These are phyloP conservation scores for Ilyonectria mors-panacis DNA, from an alignment of 2,329 filamentous ascomycete genomes.

Conservation along the genomic window DNA sequence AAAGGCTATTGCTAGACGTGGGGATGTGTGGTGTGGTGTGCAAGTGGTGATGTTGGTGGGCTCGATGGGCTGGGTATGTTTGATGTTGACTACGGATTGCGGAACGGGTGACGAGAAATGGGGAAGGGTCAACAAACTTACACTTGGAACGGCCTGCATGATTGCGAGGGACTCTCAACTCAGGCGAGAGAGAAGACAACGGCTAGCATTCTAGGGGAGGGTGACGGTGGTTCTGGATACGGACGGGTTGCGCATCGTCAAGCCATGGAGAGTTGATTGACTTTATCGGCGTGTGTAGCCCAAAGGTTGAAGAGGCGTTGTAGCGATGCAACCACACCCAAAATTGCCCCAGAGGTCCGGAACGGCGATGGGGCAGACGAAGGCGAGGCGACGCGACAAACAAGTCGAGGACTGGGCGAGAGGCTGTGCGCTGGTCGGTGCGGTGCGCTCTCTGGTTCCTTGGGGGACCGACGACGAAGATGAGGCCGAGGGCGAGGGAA, in stretches of 20 bases:
- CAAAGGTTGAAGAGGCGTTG: slow-evolving; percentile 16
- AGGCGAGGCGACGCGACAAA: slow-evolving; percentile 11
- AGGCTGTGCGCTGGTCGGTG: slow-evolving; percentile 16
- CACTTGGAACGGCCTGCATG: slow-evolving; percentile 70
- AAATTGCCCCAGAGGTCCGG: slow-evolving; percentile 16
- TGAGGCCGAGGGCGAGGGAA: background rate
- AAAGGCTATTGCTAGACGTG: slow-evolving; percentile 45
- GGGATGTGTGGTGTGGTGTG: slow-evolving; percentile 40
- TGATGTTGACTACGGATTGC: slow-evolving; percentile 34
- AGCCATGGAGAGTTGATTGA: slow-evolving; percentile 42
- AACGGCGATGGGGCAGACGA: slow-evolving; percentile 7
- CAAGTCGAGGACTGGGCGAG: slow-evolving; percentile 15
- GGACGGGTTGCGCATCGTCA: slow-evolving; percentile 51
- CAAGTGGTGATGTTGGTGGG: slow-evolving; percentile 41
- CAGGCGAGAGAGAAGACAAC: slow-evolving; percentile 55
- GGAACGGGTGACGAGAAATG: slow-evolving; percentile 26
- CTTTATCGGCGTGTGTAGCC: slow-evolving; percentile 36
- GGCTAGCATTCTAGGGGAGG: slow-evolving; percentile 54
- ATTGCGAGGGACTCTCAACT: slow-evolving; percentile 59
- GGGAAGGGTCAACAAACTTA: slow-evolving; percentile 54
- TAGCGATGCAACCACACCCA: slow-evolving; percentile 30
- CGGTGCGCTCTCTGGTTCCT: slow-evolving; percentile 13
- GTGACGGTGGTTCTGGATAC: slow-evolving; percentile 47
- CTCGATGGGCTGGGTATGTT: slow-evolving; percentile 23
- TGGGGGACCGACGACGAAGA: slow-evolving; percentile 11